Evolutionary conservation across 2,329 filamentous ascomycete species (phyloP).

Genomic region (Diaporthe citriasiana): DNA sequence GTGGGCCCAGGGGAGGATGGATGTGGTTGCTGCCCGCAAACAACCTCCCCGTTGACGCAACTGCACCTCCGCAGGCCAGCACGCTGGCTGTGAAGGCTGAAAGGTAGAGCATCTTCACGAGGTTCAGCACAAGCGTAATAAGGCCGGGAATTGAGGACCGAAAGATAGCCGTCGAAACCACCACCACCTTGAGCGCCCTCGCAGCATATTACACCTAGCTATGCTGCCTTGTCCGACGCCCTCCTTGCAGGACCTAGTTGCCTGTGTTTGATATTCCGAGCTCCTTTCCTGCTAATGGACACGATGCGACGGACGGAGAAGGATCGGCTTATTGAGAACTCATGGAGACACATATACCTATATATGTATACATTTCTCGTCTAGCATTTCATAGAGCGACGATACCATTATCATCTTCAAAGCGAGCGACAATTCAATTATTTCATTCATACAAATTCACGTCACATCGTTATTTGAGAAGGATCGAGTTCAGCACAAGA

Average conservation of each 20-base stretch:
- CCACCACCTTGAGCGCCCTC: neutral
- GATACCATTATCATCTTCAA: constrained; percentile 19
- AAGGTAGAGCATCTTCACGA: neutral
- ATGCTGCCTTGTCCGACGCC: too few species aligned
- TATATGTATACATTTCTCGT: neutral
- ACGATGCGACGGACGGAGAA: neutral
- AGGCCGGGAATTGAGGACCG: neutral
- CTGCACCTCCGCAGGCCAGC: neutral
- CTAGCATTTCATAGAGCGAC: constrained; percentile 34
- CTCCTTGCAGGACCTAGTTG: too few species aligned
- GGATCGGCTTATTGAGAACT: neutral
- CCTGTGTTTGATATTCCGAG: neutral
- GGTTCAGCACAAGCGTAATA: neutral
- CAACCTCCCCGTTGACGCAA: too few species aligned
- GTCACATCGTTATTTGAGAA: neutral
- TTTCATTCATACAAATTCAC: neutral
- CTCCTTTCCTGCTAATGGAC: neutral
- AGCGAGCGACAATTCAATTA: constrained; percentile 21
- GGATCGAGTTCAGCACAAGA: neutral
- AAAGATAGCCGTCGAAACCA: neutral
- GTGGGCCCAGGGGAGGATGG: neutral
- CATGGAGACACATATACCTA: neutral
- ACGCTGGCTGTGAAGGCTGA: neutral
- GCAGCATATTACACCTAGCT: too few species aligned
- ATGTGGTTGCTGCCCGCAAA: neutral